These are phyloP conservation scores for Primulina tabacum DNA, from an alignment of 257 asterid genomes.

Conservation along the genomic window DNA sequence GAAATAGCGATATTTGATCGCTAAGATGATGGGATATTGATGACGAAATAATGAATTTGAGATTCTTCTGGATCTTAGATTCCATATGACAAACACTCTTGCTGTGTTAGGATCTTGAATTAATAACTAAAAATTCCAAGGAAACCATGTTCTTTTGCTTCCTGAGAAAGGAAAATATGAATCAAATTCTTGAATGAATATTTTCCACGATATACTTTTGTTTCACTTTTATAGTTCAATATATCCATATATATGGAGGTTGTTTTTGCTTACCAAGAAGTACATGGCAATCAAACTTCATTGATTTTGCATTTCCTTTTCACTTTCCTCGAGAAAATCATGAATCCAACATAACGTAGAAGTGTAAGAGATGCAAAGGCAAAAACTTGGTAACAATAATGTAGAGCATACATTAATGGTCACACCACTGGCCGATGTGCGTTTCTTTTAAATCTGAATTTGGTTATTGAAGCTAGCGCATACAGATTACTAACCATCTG, in stretches of 20 bases:
- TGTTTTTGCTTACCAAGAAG: background rate
- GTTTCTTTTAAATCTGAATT: slow-evolving; percentile 1
- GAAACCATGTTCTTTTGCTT: background rate
- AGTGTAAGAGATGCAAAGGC: background rate
- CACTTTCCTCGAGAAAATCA: background rate
- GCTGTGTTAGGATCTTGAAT: too few species aligned
- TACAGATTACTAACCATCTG: slow-evolving; percentile 6
- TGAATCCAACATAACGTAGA: background rate
- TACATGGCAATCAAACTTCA: background rate
- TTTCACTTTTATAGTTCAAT: background rate
- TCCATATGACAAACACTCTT: background rate
- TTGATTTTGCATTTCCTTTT: background rate
- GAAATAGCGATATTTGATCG: too few species aligned
- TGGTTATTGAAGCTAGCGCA: background rate
- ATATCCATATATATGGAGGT: background rate
- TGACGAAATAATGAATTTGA: too few species aligned
- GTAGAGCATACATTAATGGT: background rate
- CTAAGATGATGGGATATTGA: too few species aligned
- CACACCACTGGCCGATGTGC: background rate
- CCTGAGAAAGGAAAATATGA: background rate
- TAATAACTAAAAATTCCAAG: too few species aligned
- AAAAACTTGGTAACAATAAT: background rate
- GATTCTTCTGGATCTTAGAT: too few species aligned
- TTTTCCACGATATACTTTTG: background rate
- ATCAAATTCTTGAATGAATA: too few species aligned